phyloP scores from a whole-genome alignment of 2,329 filamentous ascomycete species.

The Cytospora piceicola region DNA sequence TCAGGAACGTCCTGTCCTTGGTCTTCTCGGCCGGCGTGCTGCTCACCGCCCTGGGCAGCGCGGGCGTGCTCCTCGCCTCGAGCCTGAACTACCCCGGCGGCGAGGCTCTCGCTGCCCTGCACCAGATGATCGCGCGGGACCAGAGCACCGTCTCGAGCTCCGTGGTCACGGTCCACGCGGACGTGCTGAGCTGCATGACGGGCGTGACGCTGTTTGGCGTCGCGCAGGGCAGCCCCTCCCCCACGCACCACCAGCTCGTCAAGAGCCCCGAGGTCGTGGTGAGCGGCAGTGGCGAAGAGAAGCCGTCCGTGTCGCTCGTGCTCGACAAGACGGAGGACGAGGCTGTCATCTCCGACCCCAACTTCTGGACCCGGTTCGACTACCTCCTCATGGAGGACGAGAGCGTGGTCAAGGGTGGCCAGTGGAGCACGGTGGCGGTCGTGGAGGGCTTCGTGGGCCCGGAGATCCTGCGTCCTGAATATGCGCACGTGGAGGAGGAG shows the following conservation, averaged over 20 bases:
- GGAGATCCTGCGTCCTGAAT: slow-evolving; percentile 58
- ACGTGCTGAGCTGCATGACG: slow-evolving; percentile 72
- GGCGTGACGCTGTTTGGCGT: slow-evolving; percentile 69
- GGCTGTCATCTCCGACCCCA: slow-evolving; percentile 46
- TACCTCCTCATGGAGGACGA: slow-evolving; percentile 63
- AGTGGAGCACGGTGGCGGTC: slow-evolving; percentile 61
- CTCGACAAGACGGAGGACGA: slow-evolving; percentile 68
- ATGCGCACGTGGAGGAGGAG: slow-evolving; percentile 34
- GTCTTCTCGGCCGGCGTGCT: slow-evolving; percentile 59
- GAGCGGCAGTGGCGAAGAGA: slow-evolving; percentile 14
- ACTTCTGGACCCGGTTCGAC: slow-evolving; percentile 68
- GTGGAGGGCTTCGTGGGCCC: slow-evolving; percentile 63
- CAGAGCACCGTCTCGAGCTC: slow-evolving; percentile 38
- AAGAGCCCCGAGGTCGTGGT: slow-evolving; percentile 31
- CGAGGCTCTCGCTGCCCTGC: slow-evolving; percentile 67
- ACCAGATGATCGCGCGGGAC: slow-evolving; percentile 42
- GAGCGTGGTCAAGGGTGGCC: slow-evolving; percentile 48
- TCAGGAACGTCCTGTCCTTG: slow-evolving; percentile 47
- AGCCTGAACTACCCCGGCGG: slow-evolving; percentile 94
- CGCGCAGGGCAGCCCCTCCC: slow-evolving; percentile 41
- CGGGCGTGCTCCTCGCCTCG: slow-evolving; percentile 74
- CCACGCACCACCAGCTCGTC: slow-evolving; percentile 36
- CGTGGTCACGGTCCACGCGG: slow-evolving; percentile 59
- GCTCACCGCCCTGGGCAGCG: slow-evolving; percentile 65
- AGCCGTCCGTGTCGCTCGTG: slow-evolving; percentile 32